Base-by-base conservation (phyloP, 768 basidiomycete genomes). In the Pholiota conissans region DNA sequence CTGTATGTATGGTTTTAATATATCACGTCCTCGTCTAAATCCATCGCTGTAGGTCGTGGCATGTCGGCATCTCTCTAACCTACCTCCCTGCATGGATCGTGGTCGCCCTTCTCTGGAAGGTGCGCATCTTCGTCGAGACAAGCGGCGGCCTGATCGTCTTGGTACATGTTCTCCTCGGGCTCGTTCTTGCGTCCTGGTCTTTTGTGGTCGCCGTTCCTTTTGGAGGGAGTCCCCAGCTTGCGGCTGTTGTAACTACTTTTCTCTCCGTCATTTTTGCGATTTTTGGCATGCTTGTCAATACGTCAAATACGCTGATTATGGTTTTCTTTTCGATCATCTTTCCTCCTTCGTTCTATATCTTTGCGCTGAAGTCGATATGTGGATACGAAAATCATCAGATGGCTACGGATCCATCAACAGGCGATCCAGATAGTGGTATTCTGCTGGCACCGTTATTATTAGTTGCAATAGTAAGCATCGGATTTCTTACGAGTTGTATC, bases 51-150 rank as follows among this genome's bases (percentile, higher is more conserved):
- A 78, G 75, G 16, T 77, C 80, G 6, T 92, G 91, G 91, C 86
- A 90, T 64, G 18, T 84, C 39, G 83, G 84, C 61, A 72, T 85
- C 37, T 86, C 84, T 2, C 61, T 85, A 3, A 78, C 81, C 0
- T 92, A 91, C 66, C 78, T 93, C 22, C 89, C 89, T 0, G 86
- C 85, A 1, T 93, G 91, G 90, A 73, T 91, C 49, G 76, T 85
- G 39, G 80, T 90, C 24, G 73, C 83, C n/a, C 63, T 88, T 32
- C 71, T 81, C 32, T 92, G 90, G 88, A 83, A 83, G 63, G 78
- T 72, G 59, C 80, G 77, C 30, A 84, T 92, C 13, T 93, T 89
- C 67, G 73, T 78, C 6, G 72, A 73, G 39, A 87, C 89, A 0
- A 84, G 79, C 60, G 75, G 73, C 14, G 85, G 81, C 1, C 69